phyloP scores from a whole-genome alignment of 1,139 yeast genomes.

The Blastobotrys raffinosifermentans region DNA sequence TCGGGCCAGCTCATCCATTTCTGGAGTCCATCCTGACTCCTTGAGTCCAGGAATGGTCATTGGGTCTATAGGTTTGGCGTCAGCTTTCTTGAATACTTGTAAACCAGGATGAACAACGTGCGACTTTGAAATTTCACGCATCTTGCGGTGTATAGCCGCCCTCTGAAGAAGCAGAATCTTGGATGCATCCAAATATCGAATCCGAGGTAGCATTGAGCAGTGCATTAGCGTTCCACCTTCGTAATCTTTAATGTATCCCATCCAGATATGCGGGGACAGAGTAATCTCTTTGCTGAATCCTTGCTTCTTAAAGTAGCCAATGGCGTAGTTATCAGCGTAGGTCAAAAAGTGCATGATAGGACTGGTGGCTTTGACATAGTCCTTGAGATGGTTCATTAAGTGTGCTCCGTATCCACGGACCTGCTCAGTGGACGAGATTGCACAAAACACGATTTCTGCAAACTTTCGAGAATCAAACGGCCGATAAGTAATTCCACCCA shows the following conservation, averaged over 20 bases:
- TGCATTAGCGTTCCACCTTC: conserved; percentile 99
- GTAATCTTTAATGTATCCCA: conserved; percentile 97
- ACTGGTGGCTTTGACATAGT: conserved; percentile 85
- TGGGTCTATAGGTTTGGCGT: conserved; percentile 46
- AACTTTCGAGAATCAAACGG: conserved; percentile 87
- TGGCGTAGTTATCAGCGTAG: conserved; percentile 97
- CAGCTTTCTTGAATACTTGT: conserved; percentile 49
- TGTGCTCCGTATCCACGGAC: conserved; percentile 99
- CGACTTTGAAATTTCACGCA: conserved; percentile 69
- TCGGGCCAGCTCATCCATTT: conserved; percentile 95
- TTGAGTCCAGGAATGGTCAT: conserved; percentile 77
- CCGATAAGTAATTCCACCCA: conserved; percentile 94
- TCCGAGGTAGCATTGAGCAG: conserved; percentile 84
- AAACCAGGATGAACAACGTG: conserved; percentile 81
- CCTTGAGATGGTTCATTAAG: conserved; percentile 94
- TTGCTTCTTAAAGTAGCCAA: conserved; percentile 95
- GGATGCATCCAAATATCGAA: conserved; percentile 82
- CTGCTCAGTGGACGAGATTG: conserved; percentile 94
- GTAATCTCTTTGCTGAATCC: conserved; percentile 95
- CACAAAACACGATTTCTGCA: conserved; percentile 98
- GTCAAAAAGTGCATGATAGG: conserved; percentile 85
- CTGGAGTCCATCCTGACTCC: conserved; percentile 98
- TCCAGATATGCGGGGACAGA: conserved; percentile 81
- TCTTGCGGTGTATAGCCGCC: conserved; percentile 85
- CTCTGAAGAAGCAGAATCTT: conserved; percentile 81